A percentile compares a stretch with the other conserved stretches of the same genome.
These are phyloP conservation scores for Cladosporium sp. DNA, from an alignment of 2,329 filamentous ascomycete species.

Conservation along the genomic window DNA sequence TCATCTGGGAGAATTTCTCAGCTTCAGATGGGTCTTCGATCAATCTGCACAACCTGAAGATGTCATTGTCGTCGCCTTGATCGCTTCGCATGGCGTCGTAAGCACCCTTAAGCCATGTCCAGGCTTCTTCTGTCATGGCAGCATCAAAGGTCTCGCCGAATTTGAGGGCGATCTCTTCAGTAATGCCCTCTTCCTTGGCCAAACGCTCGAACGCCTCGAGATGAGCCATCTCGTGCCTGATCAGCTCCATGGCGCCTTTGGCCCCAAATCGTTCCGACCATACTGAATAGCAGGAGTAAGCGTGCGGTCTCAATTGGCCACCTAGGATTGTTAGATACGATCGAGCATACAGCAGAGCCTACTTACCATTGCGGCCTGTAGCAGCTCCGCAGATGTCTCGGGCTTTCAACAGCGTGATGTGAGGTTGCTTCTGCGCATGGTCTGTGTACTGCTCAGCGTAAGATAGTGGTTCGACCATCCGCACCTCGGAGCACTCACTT, in stretches of 20 bases:
- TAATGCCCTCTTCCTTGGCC: conserved; percentile 26
- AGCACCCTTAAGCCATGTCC: conserved; percentile 31
- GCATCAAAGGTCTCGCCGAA: conserved; percentile 38
- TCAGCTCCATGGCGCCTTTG: conserved; percentile 33
- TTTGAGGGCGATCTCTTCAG: conserved; percentile 34
- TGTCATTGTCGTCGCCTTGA: conserved; percentile 32
- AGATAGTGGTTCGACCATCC: background rate
- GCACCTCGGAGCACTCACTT: conserved; percentile 20
- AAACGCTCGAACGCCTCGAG: conserved; percentile 27
- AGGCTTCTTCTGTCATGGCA: conserved; percentile 37
- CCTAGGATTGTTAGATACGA: conserved; percentile 10
- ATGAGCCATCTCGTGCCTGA: conserved; percentile 30
- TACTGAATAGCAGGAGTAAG: conserved; percentile 35
- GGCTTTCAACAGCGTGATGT: conserved; percentile 30
- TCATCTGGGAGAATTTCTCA: conserved; percentile 37
- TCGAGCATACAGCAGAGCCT: too few species aligned
- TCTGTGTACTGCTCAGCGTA: background rate
- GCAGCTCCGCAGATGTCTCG: conserved; percentile 32
- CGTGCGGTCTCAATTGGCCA: conserved; percentile 31
- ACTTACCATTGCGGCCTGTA: conserved; percentile 30
- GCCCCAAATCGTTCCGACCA: conserved; percentile 34
- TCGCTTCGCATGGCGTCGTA: conserved; percentile 33
- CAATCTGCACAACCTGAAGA: conserved; percentile 29
- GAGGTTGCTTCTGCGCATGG: background rate
- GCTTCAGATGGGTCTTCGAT: conserved; percentile 29